These are phyloP conservation scores for Auriscalpium microsporum DNA, from an alignment of 768 basidiomycete species.

Conservation along the genomic window DNA sequence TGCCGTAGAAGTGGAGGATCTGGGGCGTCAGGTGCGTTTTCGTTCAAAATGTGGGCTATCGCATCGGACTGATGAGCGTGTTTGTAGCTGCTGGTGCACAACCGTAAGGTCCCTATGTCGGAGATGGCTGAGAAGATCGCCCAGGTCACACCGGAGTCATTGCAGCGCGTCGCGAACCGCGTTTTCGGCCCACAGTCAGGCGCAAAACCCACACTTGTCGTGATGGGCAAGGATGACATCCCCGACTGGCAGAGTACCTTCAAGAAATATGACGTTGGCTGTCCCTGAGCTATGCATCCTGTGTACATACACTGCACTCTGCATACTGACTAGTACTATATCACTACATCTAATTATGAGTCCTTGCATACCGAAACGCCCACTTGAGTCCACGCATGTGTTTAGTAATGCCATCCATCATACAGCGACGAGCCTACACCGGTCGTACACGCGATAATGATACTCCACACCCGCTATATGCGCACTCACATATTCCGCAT, in stretches of 20 bases:
- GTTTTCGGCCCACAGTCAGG: slow-evolving; percentile 60
- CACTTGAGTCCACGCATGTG: too few species aligned
- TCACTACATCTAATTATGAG: too few species aligned
- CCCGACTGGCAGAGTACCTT: slow-evolving; percentile 57
- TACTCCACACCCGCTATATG: background rate
- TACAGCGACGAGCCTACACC: too few species aligned
- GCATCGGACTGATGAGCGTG: slow-evolving; percentile 1
- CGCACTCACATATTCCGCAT: background rate
- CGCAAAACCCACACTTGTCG: slow-evolving; percentile 69
- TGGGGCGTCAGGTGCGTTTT: slow-evolving; percentile 71
- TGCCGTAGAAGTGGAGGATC: slow-evolving; percentile 77
- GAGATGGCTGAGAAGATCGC: slow-evolving; percentile 91
- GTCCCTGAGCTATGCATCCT: background rate
- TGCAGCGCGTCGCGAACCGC: slow-evolving; percentile 68
- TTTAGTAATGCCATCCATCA: too few species aligned
- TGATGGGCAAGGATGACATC: slow-evolving; percentile 75
- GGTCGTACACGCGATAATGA: background rate
- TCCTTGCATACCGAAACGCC: too few species aligned
- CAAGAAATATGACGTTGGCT: slow-evolving; percentile 58
- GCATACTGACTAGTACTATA: too few species aligned
- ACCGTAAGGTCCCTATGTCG: slow-evolving; percentile 73
- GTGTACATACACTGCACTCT: too few species aligned
- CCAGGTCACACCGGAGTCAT: slow-evolving; percentile 56
- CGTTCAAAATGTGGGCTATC: background rate
- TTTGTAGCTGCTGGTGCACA: slow-evolving; percentile 70